Percentiles rank a stretch among this genome's conserved stretches.
These are phyloP conservation scores for Epicoccum nigrum DNA, from an alignment of 2,329 filamentous ascomycete genomes.

Conservation along the genomic window DNA sequence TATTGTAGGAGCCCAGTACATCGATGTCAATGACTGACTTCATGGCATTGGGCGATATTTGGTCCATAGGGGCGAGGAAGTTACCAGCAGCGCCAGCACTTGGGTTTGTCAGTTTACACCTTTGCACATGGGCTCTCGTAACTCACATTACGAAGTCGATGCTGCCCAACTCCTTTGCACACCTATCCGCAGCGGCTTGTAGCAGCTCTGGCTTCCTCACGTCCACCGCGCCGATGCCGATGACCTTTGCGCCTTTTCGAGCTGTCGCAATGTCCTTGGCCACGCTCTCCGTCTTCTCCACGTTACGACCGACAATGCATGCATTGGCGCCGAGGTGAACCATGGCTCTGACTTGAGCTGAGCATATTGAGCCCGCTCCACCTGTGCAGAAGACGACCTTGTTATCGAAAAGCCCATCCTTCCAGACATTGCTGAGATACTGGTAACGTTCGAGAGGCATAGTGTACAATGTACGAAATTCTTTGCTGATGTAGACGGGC, in stretches of 20 bases:
- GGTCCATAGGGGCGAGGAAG: conserved; percentile 84
- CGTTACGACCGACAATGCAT: conserved; percentile 89
- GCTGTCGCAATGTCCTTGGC: conserved; percentile 83
- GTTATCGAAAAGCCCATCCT: conserved; percentile 83
- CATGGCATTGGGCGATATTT: conserved; percentile 87
- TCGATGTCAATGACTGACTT: conserved; percentile 97
- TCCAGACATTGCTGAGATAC: conserved; percentile 84
- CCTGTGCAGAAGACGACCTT: conserved; percentile 96
- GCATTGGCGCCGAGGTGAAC: conserved; percentile 91
- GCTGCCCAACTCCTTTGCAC: conserved; percentile 79
- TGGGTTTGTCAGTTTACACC: conserved; percentile 20
- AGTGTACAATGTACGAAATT: conserved; percentile 22
- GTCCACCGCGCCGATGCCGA: conserved; percentile 77
- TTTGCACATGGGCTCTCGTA: neutral
- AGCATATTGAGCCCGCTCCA: conserved; percentile 92
- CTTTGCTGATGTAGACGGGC: neutral
- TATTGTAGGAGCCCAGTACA: conserved; percentile 91
- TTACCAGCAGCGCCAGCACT: conserved; percentile 95
- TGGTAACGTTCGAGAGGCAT: conserved; percentile 75
- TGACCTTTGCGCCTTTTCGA: conserved; percentile 78
- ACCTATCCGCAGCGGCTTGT: conserved; percentile 76
- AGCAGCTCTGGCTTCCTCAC: conserved; percentile 72
- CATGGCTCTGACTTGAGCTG: conserved; percentile 87
- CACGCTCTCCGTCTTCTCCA: conserved; percentile 81
- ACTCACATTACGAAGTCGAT: conserved; percentile 92